Percentiles rank a stretch among this genome's conserved stretches.
These are phyloP conservation scores for Sphagnum tenellum DNA, from an alignment of 225 moss, liverwort and hornwort genomes.

Conservation along the genomic window DNA sequence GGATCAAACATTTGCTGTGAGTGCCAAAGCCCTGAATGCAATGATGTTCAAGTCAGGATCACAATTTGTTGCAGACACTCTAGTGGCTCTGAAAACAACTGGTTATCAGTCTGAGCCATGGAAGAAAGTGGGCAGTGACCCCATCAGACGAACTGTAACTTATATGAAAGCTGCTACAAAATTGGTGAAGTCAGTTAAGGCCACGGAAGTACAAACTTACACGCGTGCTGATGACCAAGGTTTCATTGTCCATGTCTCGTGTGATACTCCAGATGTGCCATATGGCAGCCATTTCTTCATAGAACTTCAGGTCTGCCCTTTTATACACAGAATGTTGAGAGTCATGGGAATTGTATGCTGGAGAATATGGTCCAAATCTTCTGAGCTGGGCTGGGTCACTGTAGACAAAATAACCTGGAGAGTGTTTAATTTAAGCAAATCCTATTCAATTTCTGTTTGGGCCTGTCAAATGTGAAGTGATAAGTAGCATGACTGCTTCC, in stretches of 20 bases:
- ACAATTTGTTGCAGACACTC: conserved; percentile 41
- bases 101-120: conserved; percentile 52
- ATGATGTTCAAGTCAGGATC: conserved; percentile 46
- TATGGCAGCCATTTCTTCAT: conserved; percentile 55
- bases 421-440: not conserved
- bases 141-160: conserved; percentile 28
- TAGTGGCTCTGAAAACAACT: conserved; percentile 43
- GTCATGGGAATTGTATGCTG: not conserved
- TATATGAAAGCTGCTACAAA: conserved; percentile 81
- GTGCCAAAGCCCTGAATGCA: conserved; percentile 60
- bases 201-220: conserved; percentile 59
- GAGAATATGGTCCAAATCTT: too few relatives aligned
- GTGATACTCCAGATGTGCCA: conserved; percentile 71
- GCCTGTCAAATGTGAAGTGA: too few relatives aligned
- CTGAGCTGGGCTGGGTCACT: not conserved
- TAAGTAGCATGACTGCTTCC: too few relatives aligned
- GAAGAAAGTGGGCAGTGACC: conserved; percentile 32
- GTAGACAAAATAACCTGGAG: not conserved
- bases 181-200: conserved; percentile 64
- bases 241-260: conserved; percentile 35
- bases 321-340: not conserved
- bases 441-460: not conserved
- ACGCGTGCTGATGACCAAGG: conserved; percentile 57
- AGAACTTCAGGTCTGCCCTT: conserved; percentile 17
- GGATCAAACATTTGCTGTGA: conserved; percentile 56